Evolutionary conservation across 1,284 basidiomycete species (phyloP).

Genomic region (Boletus smithii): DNA sequence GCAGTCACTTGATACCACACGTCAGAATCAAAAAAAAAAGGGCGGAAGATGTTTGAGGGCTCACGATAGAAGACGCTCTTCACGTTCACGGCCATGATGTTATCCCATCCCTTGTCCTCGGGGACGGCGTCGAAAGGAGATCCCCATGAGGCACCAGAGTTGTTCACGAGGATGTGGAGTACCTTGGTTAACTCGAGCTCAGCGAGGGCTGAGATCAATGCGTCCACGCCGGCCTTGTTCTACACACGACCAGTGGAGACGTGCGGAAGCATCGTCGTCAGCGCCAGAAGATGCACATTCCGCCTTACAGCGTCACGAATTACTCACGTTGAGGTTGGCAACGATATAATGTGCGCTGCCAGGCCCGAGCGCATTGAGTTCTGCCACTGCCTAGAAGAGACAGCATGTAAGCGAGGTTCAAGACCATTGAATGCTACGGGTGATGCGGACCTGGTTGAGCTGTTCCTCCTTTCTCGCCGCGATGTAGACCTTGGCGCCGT

Average conservation of each 20-base stretch:
- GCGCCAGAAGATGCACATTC: background rate
- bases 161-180: constrained; percentile 79
- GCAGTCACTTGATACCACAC: constrained; percentile 50
- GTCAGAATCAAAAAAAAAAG: constrained; percentile 5
- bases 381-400: constrained; percentile 48
- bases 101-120: constrained; percentile 82
- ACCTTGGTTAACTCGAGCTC: constrained; percentile 54
- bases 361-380: constrained; percentile 55
- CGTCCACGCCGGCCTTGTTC: constrained; percentile 80
- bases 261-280: too few relatives aligned
- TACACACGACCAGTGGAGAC: constrained; percentile 26
- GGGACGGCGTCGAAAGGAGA: constrained; percentile 72
- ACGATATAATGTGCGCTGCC: constrained; percentile 69
- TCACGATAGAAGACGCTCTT: constrained; percentile 78
- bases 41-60: constrained; percentile 24
- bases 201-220: constrained; percentile 66
- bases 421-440: too few relatives aligned
- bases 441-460: constrained; percentile 60
- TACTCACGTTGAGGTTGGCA: constrained; percentile 62
- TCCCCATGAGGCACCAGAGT: constrained; percentile 80
- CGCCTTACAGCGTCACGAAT: constrained; percentile 25
- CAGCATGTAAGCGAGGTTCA: background rate
- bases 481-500: constrained; percentile 83
- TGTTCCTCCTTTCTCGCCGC: constrained; percentile 79
- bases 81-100: constrained; percentile 73